A percentile compares a stretch with the other conserved stretches of the same genome.
phyloP scores from a whole-genome alignment of 495 filamentous ascomycete genomes.

The Echria macrotheca region DNA sequence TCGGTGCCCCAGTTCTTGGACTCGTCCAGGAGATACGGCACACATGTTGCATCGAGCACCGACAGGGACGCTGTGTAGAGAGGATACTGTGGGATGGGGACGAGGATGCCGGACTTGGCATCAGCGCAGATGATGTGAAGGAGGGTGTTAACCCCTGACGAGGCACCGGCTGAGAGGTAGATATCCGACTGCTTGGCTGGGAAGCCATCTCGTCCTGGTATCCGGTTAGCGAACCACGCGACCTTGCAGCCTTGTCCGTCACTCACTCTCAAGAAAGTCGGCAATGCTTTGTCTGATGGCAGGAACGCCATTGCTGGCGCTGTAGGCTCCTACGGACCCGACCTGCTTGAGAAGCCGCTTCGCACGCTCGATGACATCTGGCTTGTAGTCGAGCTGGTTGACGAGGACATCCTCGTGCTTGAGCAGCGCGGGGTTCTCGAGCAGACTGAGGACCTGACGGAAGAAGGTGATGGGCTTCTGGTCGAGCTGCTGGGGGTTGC shows the following conservation, averaged over 20 bases:
- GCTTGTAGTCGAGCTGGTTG: conserved; percentile 72
- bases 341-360: conserved; percentile 71
- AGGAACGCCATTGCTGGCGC: conserved; percentile 81
- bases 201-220: conserved; percentile 73
- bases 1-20: conserved; percentile 80
- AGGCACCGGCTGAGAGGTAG: conserved; percentile 86
- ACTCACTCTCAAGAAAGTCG: conserved; percentile 77
- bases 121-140: conserved; percentile 80
- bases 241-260: not conserved
- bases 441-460: conserved; percentile 88
- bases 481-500: conserved; percentile 96
- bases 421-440: conserved; percentile 83
- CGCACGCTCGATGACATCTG: conserved; percentile 82
- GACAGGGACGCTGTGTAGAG: conserved; percentile 93
- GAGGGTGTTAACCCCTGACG: conserved; percentile 88
- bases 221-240: not conserved
- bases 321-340: conserved; percentile 93
- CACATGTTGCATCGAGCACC: conserved; percentile 76
- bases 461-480: conserved; percentile 99
- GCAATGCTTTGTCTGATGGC: conserved; percentile 84
- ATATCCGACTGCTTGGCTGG: conserved; percentile 70
- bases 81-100: conserved; percentile 96
- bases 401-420: conserved; percentile 66
- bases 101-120: conserved; percentile 76
- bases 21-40: conserved; percentile 92